Conservation (phyloP, 202 grass and related monocot genomes). For the Sporobolus alterniflorus region DNA sequence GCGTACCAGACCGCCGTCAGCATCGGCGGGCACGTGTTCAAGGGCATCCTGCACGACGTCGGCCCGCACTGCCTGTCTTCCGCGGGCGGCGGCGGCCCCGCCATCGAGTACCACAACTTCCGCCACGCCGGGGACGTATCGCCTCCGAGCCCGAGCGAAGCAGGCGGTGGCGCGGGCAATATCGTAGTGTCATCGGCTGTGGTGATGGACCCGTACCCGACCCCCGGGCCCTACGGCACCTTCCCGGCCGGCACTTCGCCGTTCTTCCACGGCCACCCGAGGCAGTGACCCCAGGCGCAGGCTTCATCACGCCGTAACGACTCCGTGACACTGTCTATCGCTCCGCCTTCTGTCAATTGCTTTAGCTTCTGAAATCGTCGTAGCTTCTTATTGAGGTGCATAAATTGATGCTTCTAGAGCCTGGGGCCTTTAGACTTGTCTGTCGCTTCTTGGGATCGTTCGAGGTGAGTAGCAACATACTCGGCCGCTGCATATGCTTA, state of each 20-base stretch:
- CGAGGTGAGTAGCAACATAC: conserved; percentile 37
- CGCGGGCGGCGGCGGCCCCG: not conserved
- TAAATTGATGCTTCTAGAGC: conserved; percentile 63
- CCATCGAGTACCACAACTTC: conserved; percentile 48
- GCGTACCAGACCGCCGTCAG: conserved; percentile 83
- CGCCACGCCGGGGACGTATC: conserved; percentile 58
- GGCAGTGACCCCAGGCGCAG: conserved; percentile 41
- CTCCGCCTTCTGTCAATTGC: conserved; percentile 36
- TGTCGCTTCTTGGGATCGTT: conserved; percentile 49
- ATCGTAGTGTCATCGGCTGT: conserved; percentile 66
- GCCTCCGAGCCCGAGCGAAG: conserved; percentile 41
- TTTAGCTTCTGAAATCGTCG: not conserved
- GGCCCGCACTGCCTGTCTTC: conserved; percentile 41
- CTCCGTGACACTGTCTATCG: conserved; percentile 3
- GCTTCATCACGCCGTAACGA: not conserved
- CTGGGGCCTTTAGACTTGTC: conserved; percentile 37
- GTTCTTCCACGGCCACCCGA: conserved; percentile 72
- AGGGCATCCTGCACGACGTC: conserved; percentile 84
- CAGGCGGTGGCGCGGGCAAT: conserved; percentile 30
- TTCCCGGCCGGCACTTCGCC: conserved; percentile 54
- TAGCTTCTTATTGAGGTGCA: conserved; percentile 41
- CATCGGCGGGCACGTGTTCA: conserved; percentile 88
- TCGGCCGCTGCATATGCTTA: conserved; percentile 50
- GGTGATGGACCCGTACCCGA: conserved; percentile 89
- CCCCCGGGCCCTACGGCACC: conserved; percentile 50